Evolutionary conservation across 164 flowering plant species (phyloP).

Genomic region (Akebia trifoliata): DNA sequence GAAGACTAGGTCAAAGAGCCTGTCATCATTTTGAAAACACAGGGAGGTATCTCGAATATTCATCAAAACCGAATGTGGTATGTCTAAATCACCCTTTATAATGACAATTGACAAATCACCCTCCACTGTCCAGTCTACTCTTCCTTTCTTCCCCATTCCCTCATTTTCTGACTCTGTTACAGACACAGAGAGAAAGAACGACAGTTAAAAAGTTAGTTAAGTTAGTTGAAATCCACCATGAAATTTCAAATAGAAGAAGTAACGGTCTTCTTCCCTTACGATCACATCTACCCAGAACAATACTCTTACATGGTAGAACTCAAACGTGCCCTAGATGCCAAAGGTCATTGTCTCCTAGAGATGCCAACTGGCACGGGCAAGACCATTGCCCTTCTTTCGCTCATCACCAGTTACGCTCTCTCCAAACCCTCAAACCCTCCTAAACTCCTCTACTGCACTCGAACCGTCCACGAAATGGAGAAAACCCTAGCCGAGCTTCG

Average conservation of each 20-base stretch:
- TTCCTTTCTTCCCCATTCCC: too few species aligned
- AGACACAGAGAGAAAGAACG: not conserved
- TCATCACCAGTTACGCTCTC: slow-evolving; percentile 75
- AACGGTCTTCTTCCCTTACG: slow-evolving; percentile 93
- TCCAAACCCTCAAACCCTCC: slow-evolving; percentile 56
- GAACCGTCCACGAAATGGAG: slow-evolving; percentile 99
- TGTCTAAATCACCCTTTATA: too few species aligned
- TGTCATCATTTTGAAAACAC: too few species aligned
- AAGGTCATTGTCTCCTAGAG: slow-evolving; percentile 91
- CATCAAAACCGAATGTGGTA: too few species aligned
- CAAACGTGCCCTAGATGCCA: slow-evolving; percentile 87
- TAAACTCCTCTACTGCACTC: slow-evolving; percentile 96
- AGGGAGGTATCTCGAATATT: too few species aligned
- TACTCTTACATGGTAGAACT: slow-evolving; percentile 89
- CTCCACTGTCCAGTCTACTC: too few species aligned
- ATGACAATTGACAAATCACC: too few species aligned
- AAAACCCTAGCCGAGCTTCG: slow-evolving; percentile 90
- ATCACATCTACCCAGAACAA: slow-evolving; percentile 94
- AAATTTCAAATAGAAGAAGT: slow-evolving; percentile 86
- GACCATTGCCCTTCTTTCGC: slow-evolving; percentile 90
- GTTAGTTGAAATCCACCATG: slow-evolving; percentile 30
- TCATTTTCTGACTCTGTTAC: too few species aligned
- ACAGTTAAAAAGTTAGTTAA: not conserved
- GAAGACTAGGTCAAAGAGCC: too few species aligned
- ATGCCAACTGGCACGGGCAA: slow-evolving; percentile 99